A percentile compares a stretch with the other conserved stretches of the same genome.
Conservation (phyloP, 805 yeast genomes). For the Metschnikowia cubensis region DNA sequence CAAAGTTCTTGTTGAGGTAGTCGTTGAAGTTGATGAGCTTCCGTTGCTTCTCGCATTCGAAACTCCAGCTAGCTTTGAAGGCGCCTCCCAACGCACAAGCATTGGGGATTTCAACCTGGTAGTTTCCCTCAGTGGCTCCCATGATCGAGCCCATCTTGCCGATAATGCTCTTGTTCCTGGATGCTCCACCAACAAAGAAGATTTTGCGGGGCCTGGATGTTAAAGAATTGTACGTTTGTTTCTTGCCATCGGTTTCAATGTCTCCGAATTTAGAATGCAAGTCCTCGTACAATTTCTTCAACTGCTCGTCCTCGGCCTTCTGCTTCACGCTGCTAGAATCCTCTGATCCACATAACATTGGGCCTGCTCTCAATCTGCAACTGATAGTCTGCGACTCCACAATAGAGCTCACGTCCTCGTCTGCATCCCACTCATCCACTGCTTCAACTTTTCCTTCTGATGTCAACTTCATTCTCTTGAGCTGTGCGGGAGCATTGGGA, state of each 20-base stretch:
- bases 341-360: slow-evolving; percentile 50
- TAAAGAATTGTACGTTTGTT: slow-evolving; percentile 41
- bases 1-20: slow-evolving; percentile 27
- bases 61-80: slow-evolving; percentile 76
- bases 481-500: slow-evolving; percentile 71
- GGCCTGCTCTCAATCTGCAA: slow-evolving; percentile 75
- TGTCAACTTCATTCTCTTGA: slow-evolving; percentile 47
- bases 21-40: slow-evolving; percentile 44
- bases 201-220: slow-evolving; percentile 61
- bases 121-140: slow-evolving; percentile 64
- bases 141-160: slow-evolving; percentile 64
- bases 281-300: slow-evolving; percentile 22
- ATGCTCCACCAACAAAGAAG: slow-evolving; percentile 86
- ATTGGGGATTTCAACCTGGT: slow-evolving; percentile 70
- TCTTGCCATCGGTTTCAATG: slow-evolving; percentile 47
- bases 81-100: slow-evolving; percentile 95
- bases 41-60: slow-evolving; percentile 27
- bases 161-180: slow-evolving; percentile 67
- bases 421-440: slow-evolving; percentile 41
- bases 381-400: slow-evolving; percentile 85
- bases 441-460: slow-evolving; percentile 22
- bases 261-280: slow-evolving; percentile 35
- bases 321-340: slow-evolving; percentile 5
- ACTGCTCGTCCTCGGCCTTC: neutral
- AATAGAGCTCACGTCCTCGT: slow-evolving; percentile 68